Evolutionary conservation across 2,329 filamentous ascomycete genomes (phyloP), one percentile per base, ranked within the genome.

Genomic region (Fusarium sp.): DNA sequence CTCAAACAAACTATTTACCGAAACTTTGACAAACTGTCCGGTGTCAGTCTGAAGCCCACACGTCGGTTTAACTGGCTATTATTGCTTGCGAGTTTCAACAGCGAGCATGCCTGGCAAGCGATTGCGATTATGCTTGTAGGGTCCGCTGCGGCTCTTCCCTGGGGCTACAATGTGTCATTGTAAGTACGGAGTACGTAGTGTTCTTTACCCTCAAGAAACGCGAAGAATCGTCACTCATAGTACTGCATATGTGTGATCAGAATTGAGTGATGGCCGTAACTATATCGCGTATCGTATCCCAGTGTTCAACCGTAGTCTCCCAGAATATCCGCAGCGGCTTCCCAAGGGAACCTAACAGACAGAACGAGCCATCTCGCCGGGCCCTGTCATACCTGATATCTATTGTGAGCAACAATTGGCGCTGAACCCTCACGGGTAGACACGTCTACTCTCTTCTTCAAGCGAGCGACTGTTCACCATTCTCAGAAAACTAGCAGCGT

Each of bases 251-350:
- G n/a, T n/a, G n/a, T 93, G 90, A 93, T 93, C 91, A 90, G 91
- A 93, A 93, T 94, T 90, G 91, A 93, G 93, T 93, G 85, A 70
- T 68, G 56, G 59, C 65, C 60, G 9, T 39, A 33, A 56, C 79
- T 70, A 94, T 89, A 92, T 92, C 89, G 91, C 92, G 91, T 93
- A 95, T 95, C 93, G 92, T 91, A 95, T 93, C 95, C 87, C 92
- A 93, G 92, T 94, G 91, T 33, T 91, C 87, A 73, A 81, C 85
- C 90, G 94, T 92, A 91, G 95, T 94, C 92, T 94, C 91, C 92
- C 89, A 94, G 92, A 91, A 94, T 94, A 92, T 94, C 91, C 92
- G 91, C 91, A 93, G 93, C 87, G 90, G 89, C 92, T 93, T 91
- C 91, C 92, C 92, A 95, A 90, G 93, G 91, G 89, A 86, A 88